Evolutionary conservation across 2,329 filamentous ascomycete genomes (phyloP), one percentile per base, ranked within the genome.

Genomic region (Fusarium nematophilum): DNA sequence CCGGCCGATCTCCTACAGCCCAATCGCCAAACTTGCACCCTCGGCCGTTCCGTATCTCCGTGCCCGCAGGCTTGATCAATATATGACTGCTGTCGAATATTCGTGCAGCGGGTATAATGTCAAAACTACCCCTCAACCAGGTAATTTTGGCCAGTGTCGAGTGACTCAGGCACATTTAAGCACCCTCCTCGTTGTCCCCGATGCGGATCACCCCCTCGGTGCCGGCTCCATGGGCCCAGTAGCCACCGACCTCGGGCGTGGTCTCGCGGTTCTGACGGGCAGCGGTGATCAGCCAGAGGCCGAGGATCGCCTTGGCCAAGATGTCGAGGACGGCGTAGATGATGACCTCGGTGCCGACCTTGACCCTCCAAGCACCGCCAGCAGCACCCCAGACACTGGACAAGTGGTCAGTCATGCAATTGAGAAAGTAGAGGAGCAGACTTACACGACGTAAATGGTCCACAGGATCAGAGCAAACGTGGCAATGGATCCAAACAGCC

Each of bases 161-260:
- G 44, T 25, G 26, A 39, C n/a, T 34, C 36, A 4, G 7, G n/a
- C 26, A 14, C 8, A 4, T 37, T 58, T 63, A 69, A 37, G 67
- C 67, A 25, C 66, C 68, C 18, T 70, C 64, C 7, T 78, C 68
- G 34, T 83, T 44, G 68, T 78, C 39, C 73, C 78, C 29, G 73
- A 84, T 64, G 66, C 70, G 17, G 36, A 78, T 78, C 5, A 71
- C 66, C 3, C 76, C 76, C 57, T 78, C 75, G 6, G 71, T 59
- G 6, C 68, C 62, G 2, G 74, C 63, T 4, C 76, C 76, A 13
- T 76, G 63, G 3, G 76, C 67, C 76, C 76, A 78, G 52, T 72
- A 78, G 3, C 76, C 76, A 17, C 69, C 72, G 10, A 78, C 53
- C 1, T 78, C 76, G 34, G 76, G 64, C 11, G 71, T 73, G 4